Evolutionary conservation across 805 yeast genomes (phyloP), one percentile per base, ranked within the genome.

Genomic region (Ogataea thermomethanolica): DNA sequence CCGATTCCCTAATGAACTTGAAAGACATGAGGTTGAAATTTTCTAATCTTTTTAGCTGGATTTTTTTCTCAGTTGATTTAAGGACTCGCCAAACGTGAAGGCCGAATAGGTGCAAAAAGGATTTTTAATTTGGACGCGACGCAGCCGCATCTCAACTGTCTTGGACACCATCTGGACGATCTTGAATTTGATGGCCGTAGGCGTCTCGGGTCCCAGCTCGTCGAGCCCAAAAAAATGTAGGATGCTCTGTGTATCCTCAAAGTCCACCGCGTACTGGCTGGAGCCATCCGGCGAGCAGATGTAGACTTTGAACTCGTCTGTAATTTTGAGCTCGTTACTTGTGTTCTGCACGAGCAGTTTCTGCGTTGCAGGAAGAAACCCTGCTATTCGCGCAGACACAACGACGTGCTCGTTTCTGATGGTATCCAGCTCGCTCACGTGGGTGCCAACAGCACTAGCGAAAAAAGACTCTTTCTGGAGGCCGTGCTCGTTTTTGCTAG

Each of bases 1-100:
- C 62, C 7, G 68, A 45, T 10, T 69, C 65, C 44, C 81, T 68
- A 1, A 68, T 59, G 55, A 67, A 74, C 40, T 61, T 61, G 35
- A 60, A 54, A 5, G 53, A 48, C 23, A 45, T 33, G 11, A 13
- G 14, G 5, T 12, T 28, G 35, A 24, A 41, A 46, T 5, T 35
- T 20, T 20, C 50, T 30, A 41, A 46, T 5, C 35, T 20, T 20
- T 51, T 30, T 48, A 23, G 9, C 42, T 25, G 30, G 46, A 13
- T 22, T 15, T 39, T 29, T 33, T 52, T 50, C 38, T 50, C 51
- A 14, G 59, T 58, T 17, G 59, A 15, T 28, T 28, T 13, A 33
- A 12, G 10, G 37, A 9, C 27, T 38, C 29, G 9, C 38, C 38
- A 34, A 40, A 40, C 12, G 44, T 40, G 37, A 39, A 40, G 9